Conservation (phyloP, 2,329 filamentous ascomycete genomes). For the Verticillium dahliae region DNA sequence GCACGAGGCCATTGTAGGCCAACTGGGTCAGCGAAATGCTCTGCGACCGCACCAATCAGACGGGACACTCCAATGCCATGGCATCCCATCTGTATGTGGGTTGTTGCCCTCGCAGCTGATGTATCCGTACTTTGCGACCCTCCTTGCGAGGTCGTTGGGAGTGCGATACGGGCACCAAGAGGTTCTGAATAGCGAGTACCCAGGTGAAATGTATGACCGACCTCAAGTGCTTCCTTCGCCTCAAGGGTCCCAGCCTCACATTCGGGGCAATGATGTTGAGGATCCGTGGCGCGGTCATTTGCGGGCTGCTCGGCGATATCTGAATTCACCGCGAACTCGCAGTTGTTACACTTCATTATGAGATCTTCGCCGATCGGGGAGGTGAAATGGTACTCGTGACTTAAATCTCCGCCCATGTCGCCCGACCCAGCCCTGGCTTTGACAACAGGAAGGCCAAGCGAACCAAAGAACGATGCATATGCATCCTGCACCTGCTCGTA, state of each 20-base stretch:
- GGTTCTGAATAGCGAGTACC: constrained; percentile 81
- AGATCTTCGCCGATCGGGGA: constrained; percentile 78
- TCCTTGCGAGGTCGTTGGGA: background rate
- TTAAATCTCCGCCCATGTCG: constrained; percentile 89
- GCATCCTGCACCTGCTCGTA: constrained; percentile 68
- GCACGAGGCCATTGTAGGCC: constrained; percentile 83
- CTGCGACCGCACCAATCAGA: constrained; percentile 79
- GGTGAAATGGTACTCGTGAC: constrained; percentile 89
- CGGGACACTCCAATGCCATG: constrained; percentile 92
- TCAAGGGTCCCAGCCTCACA: constrained; percentile 59
- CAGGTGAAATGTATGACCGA: constrained; percentile 93
- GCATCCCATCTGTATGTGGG: constrained; percentile 85
- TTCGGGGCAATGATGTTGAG: constrained; percentile 56
- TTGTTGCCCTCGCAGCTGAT: background rate
- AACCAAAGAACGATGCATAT: constrained; percentile 73
- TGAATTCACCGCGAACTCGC: constrained; percentile 76
- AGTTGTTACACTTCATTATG: constrained; percentile 67
- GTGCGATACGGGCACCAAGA: constrained; percentile 57
- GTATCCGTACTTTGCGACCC: constrained; percentile 4
- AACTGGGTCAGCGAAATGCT: constrained; percentile 61
- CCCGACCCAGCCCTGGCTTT: constrained; percentile 88
- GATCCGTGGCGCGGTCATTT: constrained; percentile 36
- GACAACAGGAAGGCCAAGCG: constrained; percentile 75
- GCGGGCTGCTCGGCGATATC: constrained; percentile 65
- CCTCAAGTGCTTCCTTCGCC: constrained; percentile 71